Conservation (phyloP, 2,329 filamentous ascomycete species). For the Torrubiellomyces zombiae region DNA sequence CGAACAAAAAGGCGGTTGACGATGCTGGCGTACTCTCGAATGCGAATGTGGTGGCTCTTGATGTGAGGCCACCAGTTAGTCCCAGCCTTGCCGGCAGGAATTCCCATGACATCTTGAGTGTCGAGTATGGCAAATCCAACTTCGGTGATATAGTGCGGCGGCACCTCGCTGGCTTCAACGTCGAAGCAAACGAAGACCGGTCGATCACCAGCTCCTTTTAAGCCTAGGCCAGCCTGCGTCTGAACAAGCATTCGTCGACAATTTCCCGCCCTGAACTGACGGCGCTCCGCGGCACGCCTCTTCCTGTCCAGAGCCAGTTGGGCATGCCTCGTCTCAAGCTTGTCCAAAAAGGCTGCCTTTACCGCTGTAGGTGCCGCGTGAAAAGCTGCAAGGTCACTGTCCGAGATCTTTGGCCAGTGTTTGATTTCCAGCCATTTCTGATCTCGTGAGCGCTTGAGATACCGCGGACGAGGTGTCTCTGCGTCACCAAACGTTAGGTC, state of each 20-base stretch:
- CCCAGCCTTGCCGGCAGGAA: slow-evolving; percentile 44
- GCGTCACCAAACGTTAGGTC: slow-evolving; percentile 42
- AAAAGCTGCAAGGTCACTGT: slow-evolving; percentile 16
- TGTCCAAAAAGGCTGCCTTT: slow-evolving; percentile 1
- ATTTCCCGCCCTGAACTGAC: slow-evolving; percentile 32
- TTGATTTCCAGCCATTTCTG: slow-evolving; percentile 17
- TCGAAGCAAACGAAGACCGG: slow-evolving; percentile 62
- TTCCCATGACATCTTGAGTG: slow-evolving; percentile 34
- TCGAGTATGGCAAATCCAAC: slow-evolving; percentile 74
- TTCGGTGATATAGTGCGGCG: slow-evolving; percentile 57
- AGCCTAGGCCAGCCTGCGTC: slow-evolving; percentile 53
- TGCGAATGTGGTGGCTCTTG: slow-evolving; percentile 56
- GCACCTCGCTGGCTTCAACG: slow-evolving; percentile 61
- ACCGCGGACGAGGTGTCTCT: slow-evolving; percentile 48
- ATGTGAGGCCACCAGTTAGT: slow-evolving; percentile 52
- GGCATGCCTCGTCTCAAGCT: not conserved
- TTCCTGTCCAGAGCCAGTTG: slow-evolving; percentile 2
- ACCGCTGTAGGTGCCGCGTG: slow-evolving; percentile 7
- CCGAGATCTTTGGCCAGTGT: slow-evolving; percentile 18
- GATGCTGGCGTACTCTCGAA: slow-evolving; percentile 49
- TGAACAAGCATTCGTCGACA: slow-evolving; percentile 41
- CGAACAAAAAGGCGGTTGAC: slow-evolving; percentile 51
- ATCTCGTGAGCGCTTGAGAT: slow-evolving; percentile 40
- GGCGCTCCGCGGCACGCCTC: slow-evolving; percentile 15
- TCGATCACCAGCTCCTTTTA: slow-evolving; percentile 16